Percentiles rank a stretch among this genome's conserved stretches.
These are phyloP conservation scores for Edaphochlamys debaryana DNA, from an alignment of 139 green algal genomes.

Conservation along the genomic window DNA sequence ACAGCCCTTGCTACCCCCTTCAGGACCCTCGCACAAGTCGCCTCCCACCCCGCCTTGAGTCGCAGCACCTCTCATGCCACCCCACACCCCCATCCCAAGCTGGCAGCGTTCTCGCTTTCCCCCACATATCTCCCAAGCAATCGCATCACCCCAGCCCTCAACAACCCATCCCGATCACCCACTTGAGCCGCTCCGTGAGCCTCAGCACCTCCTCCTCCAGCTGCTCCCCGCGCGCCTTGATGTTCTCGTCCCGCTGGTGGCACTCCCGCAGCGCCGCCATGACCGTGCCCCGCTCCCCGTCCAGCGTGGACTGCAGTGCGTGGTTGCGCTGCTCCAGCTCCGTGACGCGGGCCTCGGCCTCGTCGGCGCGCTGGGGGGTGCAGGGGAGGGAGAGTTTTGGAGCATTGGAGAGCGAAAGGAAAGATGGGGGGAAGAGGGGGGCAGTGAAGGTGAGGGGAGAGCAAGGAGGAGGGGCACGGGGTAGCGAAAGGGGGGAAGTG, in stretches of 20 bases:
- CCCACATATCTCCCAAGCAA: too few relatives aligned
- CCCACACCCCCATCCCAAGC: too few relatives aligned
- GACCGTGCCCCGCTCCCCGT: conserved; percentile 47
- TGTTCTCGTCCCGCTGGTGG: conserved; percentile 46
- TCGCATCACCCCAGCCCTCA: too few relatives aligned
- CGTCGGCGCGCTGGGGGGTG: conserved; percentile 27
- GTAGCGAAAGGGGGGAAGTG: background rate
- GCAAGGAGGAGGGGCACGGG: too few relatives aligned
- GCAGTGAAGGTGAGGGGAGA: background rate
- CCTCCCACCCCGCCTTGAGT: too few relatives aligned
- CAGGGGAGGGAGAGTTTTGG: background rate
- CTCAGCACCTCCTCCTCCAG: conserved; percentile 50
- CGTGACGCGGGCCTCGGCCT: conserved; percentile 38
- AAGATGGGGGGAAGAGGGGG: too few relatives aligned
- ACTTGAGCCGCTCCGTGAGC: conserved; percentile 53
- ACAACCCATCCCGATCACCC: too few relatives aligned
- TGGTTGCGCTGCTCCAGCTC: conserved; percentile 51
- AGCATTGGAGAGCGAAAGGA: too few relatives aligned
- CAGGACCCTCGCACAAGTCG: too few relatives aligned
- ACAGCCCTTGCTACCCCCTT: too few relatives aligned
- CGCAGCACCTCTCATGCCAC: too few relatives aligned
- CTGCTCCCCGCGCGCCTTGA: conserved; percentile 44
- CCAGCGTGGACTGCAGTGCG: conserved; percentile 32
- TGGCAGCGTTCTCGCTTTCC: too few relatives aligned
- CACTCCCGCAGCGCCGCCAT: conserved; percentile 55